phyloP scores from a whole-genome alignment of 768 basidiomycete species.

The Boletus sensibilis region DNA sequence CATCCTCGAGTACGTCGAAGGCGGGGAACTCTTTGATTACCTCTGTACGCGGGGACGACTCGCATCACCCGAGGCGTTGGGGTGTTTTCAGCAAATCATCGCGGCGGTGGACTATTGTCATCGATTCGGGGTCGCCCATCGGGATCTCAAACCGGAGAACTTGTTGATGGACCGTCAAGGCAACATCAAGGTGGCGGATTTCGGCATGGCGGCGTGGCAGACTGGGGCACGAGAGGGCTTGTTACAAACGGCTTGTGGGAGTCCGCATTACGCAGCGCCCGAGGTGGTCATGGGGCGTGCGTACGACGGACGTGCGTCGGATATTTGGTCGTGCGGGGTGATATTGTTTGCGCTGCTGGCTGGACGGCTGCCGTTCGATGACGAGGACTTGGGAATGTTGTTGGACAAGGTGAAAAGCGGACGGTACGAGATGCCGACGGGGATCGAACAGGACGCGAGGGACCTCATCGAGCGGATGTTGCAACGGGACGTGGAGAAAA shows the following conservation, averaged over 20 bases:
- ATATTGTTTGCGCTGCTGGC: constrained; percentile 88
- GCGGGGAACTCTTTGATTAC: constrained; percentile 93
- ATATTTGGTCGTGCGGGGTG: constrained; percentile 97
- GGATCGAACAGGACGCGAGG: constrained; percentile 67
- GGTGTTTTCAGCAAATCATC: constrained; percentile 93
- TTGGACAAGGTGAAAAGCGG: constrained; percentile 79
- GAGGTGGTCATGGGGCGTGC: constrained; percentile 82
- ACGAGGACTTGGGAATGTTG: constrained; percentile 76
- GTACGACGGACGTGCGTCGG: constrained; percentile 85
- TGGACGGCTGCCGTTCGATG: constrained; percentile 89
- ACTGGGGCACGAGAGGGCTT: constrained; percentile 51
- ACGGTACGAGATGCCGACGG: constrained; percentile 67
- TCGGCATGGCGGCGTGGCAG: constrained; percentile 97
- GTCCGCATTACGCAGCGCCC: constrained; percentile 93
- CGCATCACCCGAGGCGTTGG: constrained; percentile 66
- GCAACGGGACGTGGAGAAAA: constrained; percentile 62
- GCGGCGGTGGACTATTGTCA: constrained; percentile 90
- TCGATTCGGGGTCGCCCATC: constrained; percentile 90
- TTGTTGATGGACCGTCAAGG: constrained; percentile 77
- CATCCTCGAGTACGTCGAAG: constrained; percentile 92
- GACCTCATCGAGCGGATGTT: constrained; percentile 83
- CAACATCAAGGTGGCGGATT: constrained; percentile 94
- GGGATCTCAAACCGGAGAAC: constrained; percentile 95
- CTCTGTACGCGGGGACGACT: constrained; percentile 78
- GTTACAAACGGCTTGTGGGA: constrained; percentile 86